Conservation (phyloP, 331 rosid genomes). For the Malus hybrid region DNA sequence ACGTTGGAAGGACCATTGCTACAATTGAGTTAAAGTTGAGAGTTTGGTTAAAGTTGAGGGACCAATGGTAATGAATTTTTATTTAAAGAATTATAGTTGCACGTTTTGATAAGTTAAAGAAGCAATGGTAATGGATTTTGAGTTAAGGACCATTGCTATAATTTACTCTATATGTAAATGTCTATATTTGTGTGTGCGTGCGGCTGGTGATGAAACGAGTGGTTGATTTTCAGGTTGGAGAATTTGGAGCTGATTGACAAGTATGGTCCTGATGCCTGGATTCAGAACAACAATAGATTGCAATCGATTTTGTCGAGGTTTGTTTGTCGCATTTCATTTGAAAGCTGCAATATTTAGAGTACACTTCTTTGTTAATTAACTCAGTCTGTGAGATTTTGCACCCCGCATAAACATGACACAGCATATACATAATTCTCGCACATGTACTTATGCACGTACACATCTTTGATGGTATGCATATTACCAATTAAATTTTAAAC, state of each 20-base stretch:
- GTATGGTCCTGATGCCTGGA: conserved; percentile 76
- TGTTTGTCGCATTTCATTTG: conserved; percentile 1
- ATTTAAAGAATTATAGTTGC: too few species aligned
- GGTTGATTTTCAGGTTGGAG: conserved; percentile 58
- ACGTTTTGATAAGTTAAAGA: too few species aligned
- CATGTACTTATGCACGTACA: neutral
- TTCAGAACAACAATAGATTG: conserved; percentile 66
- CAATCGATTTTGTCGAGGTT: conserved; percentile 74
- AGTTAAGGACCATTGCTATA: too few species aligned
- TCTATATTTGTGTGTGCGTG: neutral
- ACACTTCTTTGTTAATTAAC: too few species aligned
- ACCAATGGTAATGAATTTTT: too few species aligned
- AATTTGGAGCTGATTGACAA: conserved; percentile 74
- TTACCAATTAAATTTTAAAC: neutral
- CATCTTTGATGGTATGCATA: neutral
- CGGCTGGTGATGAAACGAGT: conserved; percentile 11
- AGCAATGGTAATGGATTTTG: neutral
- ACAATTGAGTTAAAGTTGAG: too few species aligned
- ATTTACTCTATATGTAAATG: neutral
- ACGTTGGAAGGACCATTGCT: too few species aligned
- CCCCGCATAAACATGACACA: neutral
- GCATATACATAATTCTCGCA: neutral
- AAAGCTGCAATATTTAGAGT: neutral
- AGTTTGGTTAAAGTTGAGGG: too few species aligned
- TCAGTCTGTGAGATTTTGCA: neutral